Evolutionary conservation across 139 green algal species (phyloP), one percentile per base, ranked within the genome.

Genomic region (Raphidocelis subcapitata): DNA sequence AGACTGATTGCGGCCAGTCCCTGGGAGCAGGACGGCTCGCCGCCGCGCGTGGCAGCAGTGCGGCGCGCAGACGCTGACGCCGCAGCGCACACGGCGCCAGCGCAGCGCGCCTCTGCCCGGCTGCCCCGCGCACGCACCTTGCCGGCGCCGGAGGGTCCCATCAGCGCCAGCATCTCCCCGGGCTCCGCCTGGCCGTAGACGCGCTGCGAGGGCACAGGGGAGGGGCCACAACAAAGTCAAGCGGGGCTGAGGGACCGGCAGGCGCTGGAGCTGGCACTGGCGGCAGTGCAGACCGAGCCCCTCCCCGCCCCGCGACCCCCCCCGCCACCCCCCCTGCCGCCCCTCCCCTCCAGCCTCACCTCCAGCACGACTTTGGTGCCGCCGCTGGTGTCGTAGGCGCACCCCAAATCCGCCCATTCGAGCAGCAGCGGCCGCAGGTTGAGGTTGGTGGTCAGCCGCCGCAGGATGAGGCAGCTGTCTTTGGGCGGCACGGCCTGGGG

Each of bases 111-210:
- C 41, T 20, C 8, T 12, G 12, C 8, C 8, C 12, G 41, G 8
- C 8, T 49, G 41, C 41, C 12, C 41, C 8, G 8, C 8, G 41
- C 41, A 49, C 41, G 8, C 41, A 49, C 41, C 41, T 49, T 49
- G 41, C 41, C 41, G 41, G 41, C 41, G 10, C 54, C 70, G 24
- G 72, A 80, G 60, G 83, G 83, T 28, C 83, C 83, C 71, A 86
- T 74, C 35, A 88, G 67, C 0, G 80, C 83, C 49, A 84, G 72
- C 80, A 88, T 80, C 60, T 88, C 70, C 12, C 72, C 69, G 1
- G 77, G 80, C 1, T 64, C 56, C 1, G 68, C 81, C 2, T 36
- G 24, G 62, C 81, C 81, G 29, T 69, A 84, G 54, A 87, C 75
- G 41, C 49, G 51, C 74, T 83, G 79, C 10, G 35, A 24, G 26